These are phyloP conservation scores for Trichoderma arundinaceum DNA, from an alignment of 2,329 filamentous ascomycete genomes.

Conservation along the genomic window DNA sequence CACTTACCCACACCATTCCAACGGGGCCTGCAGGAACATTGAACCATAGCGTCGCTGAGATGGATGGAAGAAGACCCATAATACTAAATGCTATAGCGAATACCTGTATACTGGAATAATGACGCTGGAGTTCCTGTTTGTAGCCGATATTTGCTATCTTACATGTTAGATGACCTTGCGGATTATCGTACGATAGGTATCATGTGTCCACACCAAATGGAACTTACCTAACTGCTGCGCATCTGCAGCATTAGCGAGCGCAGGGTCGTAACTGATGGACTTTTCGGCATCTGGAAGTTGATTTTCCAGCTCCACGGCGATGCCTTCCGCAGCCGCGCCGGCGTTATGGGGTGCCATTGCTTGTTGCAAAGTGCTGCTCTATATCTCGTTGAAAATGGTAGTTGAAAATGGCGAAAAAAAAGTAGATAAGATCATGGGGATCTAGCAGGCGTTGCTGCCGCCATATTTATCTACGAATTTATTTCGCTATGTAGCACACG, in stretches of 20 bases:
- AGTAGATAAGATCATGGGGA: too few relatives aligned
- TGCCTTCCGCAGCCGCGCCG: not conserved
- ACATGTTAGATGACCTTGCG: not conserved
- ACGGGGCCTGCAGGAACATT: slow-evolving; percentile 9
- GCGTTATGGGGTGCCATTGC: not conserved
- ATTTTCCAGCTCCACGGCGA: not conserved
- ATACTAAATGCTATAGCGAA: slow-evolving; percentile 23
- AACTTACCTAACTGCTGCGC: slow-evolving; percentile 13
- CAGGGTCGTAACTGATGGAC: not conserved
- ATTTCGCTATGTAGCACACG: too few relatives aligned
- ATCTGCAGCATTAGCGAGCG: slow-evolving; percentile 7
- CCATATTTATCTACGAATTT: too few relatives aligned
- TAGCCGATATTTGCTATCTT: slow-evolving; percentile 14
- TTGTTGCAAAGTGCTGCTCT: not conserved
- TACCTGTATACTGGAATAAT: slow-evolving; percentile 16
- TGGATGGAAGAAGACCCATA: slow-evolving; percentile 15
- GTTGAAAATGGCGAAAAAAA: too few relatives aligned
- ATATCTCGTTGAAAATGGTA: too few relatives aligned
- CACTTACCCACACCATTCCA: slow-evolving; percentile 24
- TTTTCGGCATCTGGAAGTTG: not conserved
- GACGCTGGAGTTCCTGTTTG: slow-evolving; percentile 13
- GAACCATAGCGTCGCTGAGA: slow-evolving; percentile 18
- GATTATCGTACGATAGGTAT: too few relatives aligned
- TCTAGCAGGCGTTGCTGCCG: too few relatives aligned
- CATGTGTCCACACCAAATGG: too few relatives aligned